Conservation (phyloP, 306 rosid species). For the Geum urbanum region DNA sequence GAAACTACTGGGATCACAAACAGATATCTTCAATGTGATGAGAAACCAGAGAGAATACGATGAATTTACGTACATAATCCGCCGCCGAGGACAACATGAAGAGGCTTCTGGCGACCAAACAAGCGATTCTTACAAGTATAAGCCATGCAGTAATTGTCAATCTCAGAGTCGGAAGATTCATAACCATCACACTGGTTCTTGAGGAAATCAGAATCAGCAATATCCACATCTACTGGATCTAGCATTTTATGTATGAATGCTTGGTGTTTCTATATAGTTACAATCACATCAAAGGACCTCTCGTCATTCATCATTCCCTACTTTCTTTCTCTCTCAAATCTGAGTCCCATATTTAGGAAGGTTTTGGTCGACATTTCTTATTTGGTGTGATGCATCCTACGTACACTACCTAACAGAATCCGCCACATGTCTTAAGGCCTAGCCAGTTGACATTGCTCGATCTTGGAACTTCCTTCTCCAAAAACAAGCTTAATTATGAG, state of each 20-base stretch:
- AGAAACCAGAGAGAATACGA: neutral
- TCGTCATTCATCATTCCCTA: neutral
- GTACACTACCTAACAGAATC: neutral
- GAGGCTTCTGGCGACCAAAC: constrained; percentile 53
- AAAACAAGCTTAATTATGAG: too few relatives aligned
- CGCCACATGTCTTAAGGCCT: neutral
- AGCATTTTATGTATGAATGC: constrained; percentile 23
- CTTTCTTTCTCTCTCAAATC: constrained; percentile 7
- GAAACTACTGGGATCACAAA: neutral
- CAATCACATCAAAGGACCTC: constrained; percentile 5
- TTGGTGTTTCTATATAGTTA: neutral
- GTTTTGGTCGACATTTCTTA: neutral
- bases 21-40: neutral
- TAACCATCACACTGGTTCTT: constrained; percentile 25
- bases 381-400: constrained; percentile 1
- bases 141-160: constrained; percentile 35
- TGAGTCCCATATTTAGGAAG: constrained; percentile 12
- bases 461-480: too few relatives aligned
- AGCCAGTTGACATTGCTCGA: too few relatives aligned
- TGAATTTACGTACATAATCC: constrained; percentile 41
- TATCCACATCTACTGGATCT: constrained; percentile 38
- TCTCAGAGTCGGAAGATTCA: constrained; percentile 46
- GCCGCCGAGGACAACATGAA: constrained; percentile 49
- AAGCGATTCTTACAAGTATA: constrained; percentile 38
- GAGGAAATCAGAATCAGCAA: constrained; percentile 48